Evolutionary conservation across 805 yeast genomes (phyloP), one percentile per base, ranked within the genome.

Genomic region (Ogataea neopini): DNA sequence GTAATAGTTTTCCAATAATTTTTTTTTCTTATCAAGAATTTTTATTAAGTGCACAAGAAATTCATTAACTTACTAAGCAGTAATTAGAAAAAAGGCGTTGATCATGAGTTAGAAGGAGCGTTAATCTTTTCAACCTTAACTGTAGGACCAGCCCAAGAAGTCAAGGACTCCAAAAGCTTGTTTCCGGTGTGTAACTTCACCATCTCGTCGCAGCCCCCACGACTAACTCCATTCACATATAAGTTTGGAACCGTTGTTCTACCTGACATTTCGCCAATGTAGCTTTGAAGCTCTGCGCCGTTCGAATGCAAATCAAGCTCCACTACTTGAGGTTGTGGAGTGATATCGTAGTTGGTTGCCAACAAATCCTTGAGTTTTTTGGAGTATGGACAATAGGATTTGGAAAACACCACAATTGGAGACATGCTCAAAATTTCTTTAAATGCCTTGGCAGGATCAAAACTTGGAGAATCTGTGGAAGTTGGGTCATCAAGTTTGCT

Each of bases 181-280:
- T 83, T 84, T 1, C 74, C 69, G 17, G 74, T 71, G 59, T 88
- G 90, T 48, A 88, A 69, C 28, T 69, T 73, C 20, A 66, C 72
- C 64, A 94, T 80, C 47, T 91, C 97, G 64, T 89, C 97, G 34
- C 81, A 80, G 2, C 99, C 99, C 33, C 99, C 99, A 54, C 86
- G 76, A 40, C 92, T 83, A 20, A 76, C 64, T 7, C 86, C 85
- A 47, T 83, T 85, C 45, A 92, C 78, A 45, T 88, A 73, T 17
- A 94, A 78, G 62, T 94, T 94, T 20, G 99, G 99, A 11, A 94
- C 99, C 0, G 98, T 92, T 23, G 69, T 69, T 57, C 97, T 81
- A 6, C 94, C 95, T 4, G 96, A 81, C 47, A 76, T 66, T 43
- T 75, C 71, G 14, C 75, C 84, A 44, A 94, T 74, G 65, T 85